phyloP scores from a whole-genome alignment of 148 eudicot genomes.

The Euryodendron excelsum region DNA sequence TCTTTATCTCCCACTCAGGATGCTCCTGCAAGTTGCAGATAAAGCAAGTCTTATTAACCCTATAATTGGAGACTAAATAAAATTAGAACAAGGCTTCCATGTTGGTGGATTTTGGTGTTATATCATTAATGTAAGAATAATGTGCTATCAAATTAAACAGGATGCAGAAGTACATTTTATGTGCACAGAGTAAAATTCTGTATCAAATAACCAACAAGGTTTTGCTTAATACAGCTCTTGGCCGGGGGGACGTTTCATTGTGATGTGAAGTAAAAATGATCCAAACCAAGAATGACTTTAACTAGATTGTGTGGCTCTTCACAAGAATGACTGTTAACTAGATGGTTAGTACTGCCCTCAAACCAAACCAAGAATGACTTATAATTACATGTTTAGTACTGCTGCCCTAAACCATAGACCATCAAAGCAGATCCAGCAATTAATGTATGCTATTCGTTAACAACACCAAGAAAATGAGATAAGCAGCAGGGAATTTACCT shows the following conservation, averaged over 20 bases:
- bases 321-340: too few species aligned
- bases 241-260: background rate
- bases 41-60: background rate
- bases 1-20: slow-evolving; percentile 88
- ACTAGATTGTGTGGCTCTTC: too few species aligned
- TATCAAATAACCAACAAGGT: background rate
- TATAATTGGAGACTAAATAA: background rate
- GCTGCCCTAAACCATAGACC: background rate
- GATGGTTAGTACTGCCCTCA: too few species aligned
- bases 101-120: background rate
- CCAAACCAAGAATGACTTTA: too few species aligned
- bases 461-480: background rate
- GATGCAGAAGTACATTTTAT: background rate
- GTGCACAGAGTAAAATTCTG: background rate
- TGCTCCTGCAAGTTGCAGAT: slow-evolving; percentile 59
- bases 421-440: background rate
- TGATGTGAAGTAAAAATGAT: background rate
- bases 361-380: background rate
- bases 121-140: background rate
- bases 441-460: background rate
- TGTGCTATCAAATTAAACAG: background rate
- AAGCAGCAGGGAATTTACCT: slow-evolving; percentile 41
- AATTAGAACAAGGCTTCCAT: background rate
- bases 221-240: background rate
- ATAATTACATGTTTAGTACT: background rate